Evolutionary conservation across 148 eudicot genomes (phyloP), one percentile per base, ranked within the genome.

Genomic region (Gaultheria prostrata): DNA sequence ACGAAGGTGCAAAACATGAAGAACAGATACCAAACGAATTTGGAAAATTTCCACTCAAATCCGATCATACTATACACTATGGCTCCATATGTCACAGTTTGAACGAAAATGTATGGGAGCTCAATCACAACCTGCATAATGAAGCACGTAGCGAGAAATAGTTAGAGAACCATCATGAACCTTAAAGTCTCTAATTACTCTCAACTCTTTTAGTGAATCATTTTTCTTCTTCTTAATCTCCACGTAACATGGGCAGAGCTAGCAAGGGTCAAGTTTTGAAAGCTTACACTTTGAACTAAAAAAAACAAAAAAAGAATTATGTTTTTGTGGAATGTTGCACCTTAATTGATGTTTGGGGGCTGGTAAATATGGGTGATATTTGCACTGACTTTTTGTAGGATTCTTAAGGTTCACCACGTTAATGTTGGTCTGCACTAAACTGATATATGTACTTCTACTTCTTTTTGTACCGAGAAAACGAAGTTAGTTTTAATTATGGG

Each of bases 1-100:
- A 91, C 80, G 70, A 93, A 90, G 61, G 95, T 87, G 89, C 89
- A 91, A 86, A 83, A 93, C 93, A 91, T 89, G 91, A 93, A 91
- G 86, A 81, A 93, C 8, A 93, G 39, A 85, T 83, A 89, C 92
- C 92, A 91, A 63, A 91, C 79, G 90, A 90, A 91, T 85, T 93
- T 93, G 70, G 87, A 77, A 30, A 65, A 81, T 9, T 89, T 88
- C 95, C 93, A 93, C 75, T 90, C 85, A 46, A 93, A 93, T 35
- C 91, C 91, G 82, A 93, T 91, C 95, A 93, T 91, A 0, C 88
- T 90, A 30, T 93, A 93, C 3, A 90, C 93, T 50, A 87, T 84
- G 51, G 71, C 79, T 70, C 93, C 92, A 35, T 93, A 93, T 21
- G 86, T 77, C 45, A 83, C 8, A 10, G 93, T 89, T 85, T 93